Evolutionary conservation across 306 rosid species (phyloP).

Genomic region (Cicer chorassanicum): DNA sequence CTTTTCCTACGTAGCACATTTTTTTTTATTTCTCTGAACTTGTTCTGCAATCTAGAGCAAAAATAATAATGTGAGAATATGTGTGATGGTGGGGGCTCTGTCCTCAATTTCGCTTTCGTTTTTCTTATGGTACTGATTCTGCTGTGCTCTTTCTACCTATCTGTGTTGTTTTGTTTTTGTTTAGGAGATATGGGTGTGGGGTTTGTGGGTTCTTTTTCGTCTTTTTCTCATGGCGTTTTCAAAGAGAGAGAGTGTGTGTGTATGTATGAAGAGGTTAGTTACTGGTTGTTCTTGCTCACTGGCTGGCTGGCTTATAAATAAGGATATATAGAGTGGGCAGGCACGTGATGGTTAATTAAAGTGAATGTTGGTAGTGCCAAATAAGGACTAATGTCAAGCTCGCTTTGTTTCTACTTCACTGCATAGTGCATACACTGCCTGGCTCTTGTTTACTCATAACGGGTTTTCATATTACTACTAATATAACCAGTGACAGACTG

Average conservation of each 20-base stretch:
- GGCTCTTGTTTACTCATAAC: constrained; percentile 24
- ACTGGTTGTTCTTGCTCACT: not conserved
- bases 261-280: not conserved
- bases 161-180: not conserved
- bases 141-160: not conserved
- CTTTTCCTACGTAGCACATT: constrained; percentile 97
- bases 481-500: not conserved
- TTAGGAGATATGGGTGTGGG: constrained; percentile 28
- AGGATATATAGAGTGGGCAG: constrained; percentile 5
- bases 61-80: too few relatives aligned
- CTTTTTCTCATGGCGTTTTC: constrained; percentile 78
- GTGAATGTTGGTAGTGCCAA: constrained; percentile 16
- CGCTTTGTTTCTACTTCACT: constrained; percentile 20
- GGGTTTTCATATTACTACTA: not conserved
- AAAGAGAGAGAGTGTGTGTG: constrained; percentile 30
- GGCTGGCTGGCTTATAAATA: constrained; percentile 37
- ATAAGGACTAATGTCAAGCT: constrained; percentile 30
- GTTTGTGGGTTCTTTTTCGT: constrained; percentile 56
- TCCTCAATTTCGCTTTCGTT: constrained; percentile 3
- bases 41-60: constrained; percentile 28
- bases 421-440: not conserved
- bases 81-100: constrained; percentile 30
- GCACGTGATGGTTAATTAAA: constrained; percentile 42
- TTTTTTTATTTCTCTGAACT: not conserved
- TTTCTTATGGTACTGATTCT: too few relatives aligned